phyloP scores from a whole-genome alignment of 148 eudicot genomes.

The Diospyros lotus region DNA sequence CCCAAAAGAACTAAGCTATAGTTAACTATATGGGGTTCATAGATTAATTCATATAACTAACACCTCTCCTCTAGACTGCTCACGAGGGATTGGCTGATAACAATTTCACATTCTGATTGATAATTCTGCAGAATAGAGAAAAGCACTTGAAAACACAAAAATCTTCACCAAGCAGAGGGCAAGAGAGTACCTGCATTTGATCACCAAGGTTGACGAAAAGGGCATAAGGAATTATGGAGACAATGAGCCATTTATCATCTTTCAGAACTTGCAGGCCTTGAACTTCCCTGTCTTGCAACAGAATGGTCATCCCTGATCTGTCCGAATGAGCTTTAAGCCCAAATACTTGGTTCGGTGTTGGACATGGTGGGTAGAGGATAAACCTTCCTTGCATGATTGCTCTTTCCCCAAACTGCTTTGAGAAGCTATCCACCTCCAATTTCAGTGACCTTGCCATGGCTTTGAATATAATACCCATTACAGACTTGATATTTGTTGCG shows the following conservation, averaged over 20 bases:
- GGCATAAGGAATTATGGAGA: constrained; percentile 36
- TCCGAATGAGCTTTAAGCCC: constrained; percentile 46
- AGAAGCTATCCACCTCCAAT: constrained; percentile 22
- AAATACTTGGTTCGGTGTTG: constrained; percentile 29
- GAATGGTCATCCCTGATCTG: constrained; percentile 35
- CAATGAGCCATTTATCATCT: constrained; percentile 41
- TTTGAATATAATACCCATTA: constrained; percentile 29
- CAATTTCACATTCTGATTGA: no score
- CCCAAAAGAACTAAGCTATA: no score
- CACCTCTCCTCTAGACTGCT: no score
- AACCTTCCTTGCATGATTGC: constrained; percentile 24
- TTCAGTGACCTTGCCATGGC: constrained; percentile 23
- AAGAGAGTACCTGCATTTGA: neutral
- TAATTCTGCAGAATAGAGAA: neutral
- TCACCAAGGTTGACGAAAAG: constrained; percentile 39
- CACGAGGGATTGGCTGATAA: no score
- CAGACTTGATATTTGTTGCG: constrained; percentile 15
- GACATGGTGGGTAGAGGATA: constrained; percentile 38
- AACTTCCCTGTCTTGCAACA: constrained; percentile 42
- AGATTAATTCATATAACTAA: no score
- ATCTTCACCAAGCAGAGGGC: neutral
- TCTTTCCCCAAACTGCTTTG: constrained; percentile 25
- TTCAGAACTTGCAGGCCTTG: constrained; percentile 45
- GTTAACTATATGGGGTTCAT: no score
- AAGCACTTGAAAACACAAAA: neutral